phyloP scores from a whole-genome alignment of 768 basidiomycete genomes.

The Suillus decipiens region DNA sequence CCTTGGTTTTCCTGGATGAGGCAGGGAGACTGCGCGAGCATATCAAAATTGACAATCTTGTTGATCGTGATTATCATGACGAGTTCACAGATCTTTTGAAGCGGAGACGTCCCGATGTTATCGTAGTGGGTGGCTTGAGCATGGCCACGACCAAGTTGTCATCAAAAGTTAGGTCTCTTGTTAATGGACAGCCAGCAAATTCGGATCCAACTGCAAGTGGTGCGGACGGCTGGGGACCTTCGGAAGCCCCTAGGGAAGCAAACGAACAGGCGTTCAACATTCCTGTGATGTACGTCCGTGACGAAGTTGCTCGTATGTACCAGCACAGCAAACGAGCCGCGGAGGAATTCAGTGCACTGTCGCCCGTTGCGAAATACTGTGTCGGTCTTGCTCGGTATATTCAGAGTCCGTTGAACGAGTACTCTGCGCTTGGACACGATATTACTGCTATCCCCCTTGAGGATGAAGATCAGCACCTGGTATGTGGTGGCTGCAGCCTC shows the following conservation, averaged over 20 bases:
- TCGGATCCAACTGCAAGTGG: slow-evolving; percentile 19
- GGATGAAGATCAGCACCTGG: slow-evolving; percentile 84
- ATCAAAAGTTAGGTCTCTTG: slow-evolving; percentile 61
- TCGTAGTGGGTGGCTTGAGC: slow-evolving; percentile 87
- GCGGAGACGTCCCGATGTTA: slow-evolving; percentile 82
- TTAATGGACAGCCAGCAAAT: slow-evolving; percentile 33
- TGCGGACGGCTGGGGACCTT: slow-evolving; percentile 30
- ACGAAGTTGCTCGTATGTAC: slow-evolving; percentile 93
- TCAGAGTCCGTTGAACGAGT: slow-evolving; percentile 94
- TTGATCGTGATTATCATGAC: slow-evolving; percentile 63
- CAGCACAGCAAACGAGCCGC: slow-evolving; percentile 86
- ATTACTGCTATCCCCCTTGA: slow-evolving; percentile 83
- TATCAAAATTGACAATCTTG: slow-evolving; percentile 84
- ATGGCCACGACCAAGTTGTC: slow-evolving; percentile 76
- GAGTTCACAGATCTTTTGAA: slow-evolving; percentile 84
- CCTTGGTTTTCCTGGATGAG: slow-evolving; percentile 83
- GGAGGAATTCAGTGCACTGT: slow-evolving; percentile 79
- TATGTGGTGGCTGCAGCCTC: slow-evolving; percentile 35
- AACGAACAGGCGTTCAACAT: slow-evolving; percentile 55
- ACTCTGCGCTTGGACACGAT: slow-evolving; percentile 84
- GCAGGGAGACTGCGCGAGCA: slow-evolving; percentile 91
- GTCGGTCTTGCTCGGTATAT: slow-evolving; percentile 90
- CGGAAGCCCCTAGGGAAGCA: slow-evolving; percentile 24
- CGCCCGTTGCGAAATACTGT: slow-evolving; percentile 85
- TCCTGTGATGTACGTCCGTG: slow-evolving; percentile 81